Evolutionary conservation across 192 early-diverging fungal species (phyloP).

Genomic region (Paraglomus brasilianum): DNA sequence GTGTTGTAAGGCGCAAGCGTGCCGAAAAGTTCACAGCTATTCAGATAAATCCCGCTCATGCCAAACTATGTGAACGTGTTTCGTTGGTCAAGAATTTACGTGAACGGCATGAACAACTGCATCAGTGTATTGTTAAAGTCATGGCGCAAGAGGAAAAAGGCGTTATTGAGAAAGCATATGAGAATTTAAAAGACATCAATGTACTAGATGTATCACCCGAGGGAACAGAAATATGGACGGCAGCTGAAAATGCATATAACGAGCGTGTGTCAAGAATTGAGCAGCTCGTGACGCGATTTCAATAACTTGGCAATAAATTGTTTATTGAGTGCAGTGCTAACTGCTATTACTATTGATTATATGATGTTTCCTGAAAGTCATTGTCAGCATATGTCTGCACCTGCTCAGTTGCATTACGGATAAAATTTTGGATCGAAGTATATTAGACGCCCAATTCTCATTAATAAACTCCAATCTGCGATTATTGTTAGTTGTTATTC

Average conservation of each 20-base stretch:
- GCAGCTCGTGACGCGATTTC: constrained; percentile 86
- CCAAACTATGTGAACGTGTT: constrained; percentile 91
- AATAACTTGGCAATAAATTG: no score
- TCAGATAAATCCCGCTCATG: constrained; percentile 90
- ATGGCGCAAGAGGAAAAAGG: constrained; percentile 66
- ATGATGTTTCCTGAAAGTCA: no score
- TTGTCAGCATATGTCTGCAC: no score
- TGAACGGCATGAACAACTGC: constrained; percentile 97
- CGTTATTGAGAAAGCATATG: constrained; percentile 88
- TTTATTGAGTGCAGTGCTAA: no score
- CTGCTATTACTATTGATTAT: no score
- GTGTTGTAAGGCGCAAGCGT: constrained; percentile 91
- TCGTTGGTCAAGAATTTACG: constrained; percentile 89
- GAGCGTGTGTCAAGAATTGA: constrained; percentile 94
- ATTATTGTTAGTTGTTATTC: no score
- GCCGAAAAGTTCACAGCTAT: constrained; percentile 92
- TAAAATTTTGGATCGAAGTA: no score
- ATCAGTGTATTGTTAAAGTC: constrained; percentile 92
- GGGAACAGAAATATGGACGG: constrained; percentile 91
- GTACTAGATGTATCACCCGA: constrained; percentile 91
- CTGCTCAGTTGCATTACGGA: no score
- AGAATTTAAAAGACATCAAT: constrained; percentile 89
- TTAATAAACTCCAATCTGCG: no score
- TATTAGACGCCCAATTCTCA: no score
- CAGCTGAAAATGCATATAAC: constrained; percentile 89